Percentiles rank a stretch among this genome's conserved stretches.
Conservation (phyloP, 108 stramenopile species). For the Cafeteria roenbergensis region DNA sequence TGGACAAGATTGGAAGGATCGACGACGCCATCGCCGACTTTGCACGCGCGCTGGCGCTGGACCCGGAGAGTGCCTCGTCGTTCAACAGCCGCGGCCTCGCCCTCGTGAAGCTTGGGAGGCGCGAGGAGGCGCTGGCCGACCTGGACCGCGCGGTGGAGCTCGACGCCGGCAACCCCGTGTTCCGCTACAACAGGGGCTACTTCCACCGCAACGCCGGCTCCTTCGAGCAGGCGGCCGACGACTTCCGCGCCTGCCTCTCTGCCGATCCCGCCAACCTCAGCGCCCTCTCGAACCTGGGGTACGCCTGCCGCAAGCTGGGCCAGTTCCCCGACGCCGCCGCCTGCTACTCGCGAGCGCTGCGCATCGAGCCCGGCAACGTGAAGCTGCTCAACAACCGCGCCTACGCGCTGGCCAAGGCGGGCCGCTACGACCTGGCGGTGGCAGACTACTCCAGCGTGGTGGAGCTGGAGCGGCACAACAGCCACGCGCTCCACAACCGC, state of each 20-base stretch:
- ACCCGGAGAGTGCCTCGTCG: not conserved
- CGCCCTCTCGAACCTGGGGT: slow-evolving; percentile 23
- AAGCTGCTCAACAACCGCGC: slow-evolving; percentile 29
- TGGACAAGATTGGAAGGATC: slow-evolving; percentile 16
- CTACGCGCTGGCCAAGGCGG: slow-evolving; percentile 23
- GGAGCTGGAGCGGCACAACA: slow-evolving; percentile 8
- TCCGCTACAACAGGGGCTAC: slow-evolving; percentile 5
- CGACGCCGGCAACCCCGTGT: slow-evolving; percentile 3
- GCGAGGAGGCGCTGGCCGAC: slow-evolving; percentile 15
- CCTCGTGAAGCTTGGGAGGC: slow-evolving; percentile 10
- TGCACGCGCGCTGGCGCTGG: slow-evolving; percentile 2
- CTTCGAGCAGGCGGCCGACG: slow-evolving; percentile 7
- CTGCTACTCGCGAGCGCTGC: slow-evolving; percentile 20
- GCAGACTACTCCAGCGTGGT: slow-evolving; percentile 24
- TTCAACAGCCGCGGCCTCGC: slow-evolving; percentile 9
- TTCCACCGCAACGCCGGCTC: not conserved
- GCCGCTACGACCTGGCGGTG: slow-evolving; percentile 14
- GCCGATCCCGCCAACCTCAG: not conserved
- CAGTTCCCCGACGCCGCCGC: slow-evolving; percentile 14
- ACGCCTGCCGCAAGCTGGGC: slow-evolving; percentile 26
- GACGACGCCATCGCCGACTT: slow-evolving; percentile 19
- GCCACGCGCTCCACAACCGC: slow-evolving; percentile 31
- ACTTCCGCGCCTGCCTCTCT: not conserved
- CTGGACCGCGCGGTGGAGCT: slow-evolving; percentile 6
- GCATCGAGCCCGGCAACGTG: slow-evolving; percentile 12